Evolutionary conservation across 257 asterid species (phyloP), one percentile per base, ranked within the genome.

Genomic region (Verbascum thapsus): DNA sequence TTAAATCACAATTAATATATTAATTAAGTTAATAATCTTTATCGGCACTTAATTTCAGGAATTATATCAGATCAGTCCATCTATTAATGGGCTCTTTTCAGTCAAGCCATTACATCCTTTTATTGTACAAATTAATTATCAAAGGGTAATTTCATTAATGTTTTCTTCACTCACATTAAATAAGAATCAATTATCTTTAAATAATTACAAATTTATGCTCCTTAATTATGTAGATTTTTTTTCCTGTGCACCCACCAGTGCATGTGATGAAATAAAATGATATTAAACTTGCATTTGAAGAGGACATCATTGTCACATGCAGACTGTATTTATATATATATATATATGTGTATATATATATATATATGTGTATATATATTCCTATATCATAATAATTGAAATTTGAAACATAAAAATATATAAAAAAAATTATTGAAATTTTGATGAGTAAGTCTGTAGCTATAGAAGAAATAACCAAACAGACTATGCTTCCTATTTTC

Each of bases 221-320:
- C 32, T 26, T 26, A 26, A 26, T 2, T 5, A 5, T 26, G 32
- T 5, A 26, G 3, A 26, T 26, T 26, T 41, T 41, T 40, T 19
- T 38, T 20, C 15, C 11, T 39, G 38, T n/a, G 18, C 20, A 18
- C 12, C 20, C 20, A 43, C 41, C 41, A 42, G n/a, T 66, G 15
- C 72, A 58, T 58, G 72, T 68, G 62, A 68, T 16, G 47, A 61
- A 61, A 47, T 43, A 55, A 61, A 61, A 61, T 61, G 15, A 20
- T 64, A 58, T 39, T 42, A 66, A 54, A 17, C 77, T 61, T 73
- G 44, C 40, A 58, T 52, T 64, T 55, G 22, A 64, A 74, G 68
- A 50, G 75, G 66, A 64, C 68, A 69, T 74, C 69, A 74, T 74
- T 74, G 52, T 69, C 79, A 63, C 78, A 67, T 67, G 78, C 67